phyloP scores from a whole-genome alignment of 345 rosid genomes.

The Stellera chamaejasme region DNA sequence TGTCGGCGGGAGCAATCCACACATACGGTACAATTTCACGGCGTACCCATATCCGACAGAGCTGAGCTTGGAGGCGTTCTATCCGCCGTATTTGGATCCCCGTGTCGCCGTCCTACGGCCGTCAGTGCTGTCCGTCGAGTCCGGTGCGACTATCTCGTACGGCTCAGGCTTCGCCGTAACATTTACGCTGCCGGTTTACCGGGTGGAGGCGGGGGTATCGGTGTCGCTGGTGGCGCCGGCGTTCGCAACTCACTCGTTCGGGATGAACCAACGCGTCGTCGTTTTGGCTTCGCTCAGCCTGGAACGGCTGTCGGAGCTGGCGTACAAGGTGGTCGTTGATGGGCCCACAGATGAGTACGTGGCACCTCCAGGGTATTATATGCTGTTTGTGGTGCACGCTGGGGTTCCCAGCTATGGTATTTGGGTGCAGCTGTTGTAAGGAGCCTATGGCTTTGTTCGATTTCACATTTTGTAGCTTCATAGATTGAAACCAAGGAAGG shows the following conservation, averaged over 20 bases:
- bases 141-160: constrained; percentile 28
- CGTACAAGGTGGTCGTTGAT: constrained; percentile 23
- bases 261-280: constrained; percentile 54
- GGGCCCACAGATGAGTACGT: constrained; percentile 31
- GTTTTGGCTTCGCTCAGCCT: constrained; percentile 17
- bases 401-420: constrained; percentile 43
- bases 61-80: constrained; percentile 70
- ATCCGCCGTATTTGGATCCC: constrained; percentile 53
- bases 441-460: not conserved
- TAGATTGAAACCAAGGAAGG: too few species aligned
- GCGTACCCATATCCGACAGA: constrained; percentile 61
- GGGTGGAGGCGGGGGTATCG: not conserved
- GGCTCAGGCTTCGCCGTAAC: constrained; percentile 31
- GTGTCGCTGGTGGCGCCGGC: constrained; percentile 41
- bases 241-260: constrained; percentile 49
- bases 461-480: too few species aligned
- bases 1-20: constrained; percentile 89
- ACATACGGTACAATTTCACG: constrained; percentile 55
- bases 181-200: constrained; percentile 23
- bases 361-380: constrained; percentile 54
- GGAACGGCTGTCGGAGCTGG: constrained; percentile 12
- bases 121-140: constrained; percentile 45
- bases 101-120: constrained; percentile 35
- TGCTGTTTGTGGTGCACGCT: constrained; percentile 47
- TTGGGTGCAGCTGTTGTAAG: constrained; percentile 37